These are phyloP conservation scores for Sequoia sempervirens DNA, from an alignment of 75 land plant genomes.

Conservation along the genomic window DNA sequence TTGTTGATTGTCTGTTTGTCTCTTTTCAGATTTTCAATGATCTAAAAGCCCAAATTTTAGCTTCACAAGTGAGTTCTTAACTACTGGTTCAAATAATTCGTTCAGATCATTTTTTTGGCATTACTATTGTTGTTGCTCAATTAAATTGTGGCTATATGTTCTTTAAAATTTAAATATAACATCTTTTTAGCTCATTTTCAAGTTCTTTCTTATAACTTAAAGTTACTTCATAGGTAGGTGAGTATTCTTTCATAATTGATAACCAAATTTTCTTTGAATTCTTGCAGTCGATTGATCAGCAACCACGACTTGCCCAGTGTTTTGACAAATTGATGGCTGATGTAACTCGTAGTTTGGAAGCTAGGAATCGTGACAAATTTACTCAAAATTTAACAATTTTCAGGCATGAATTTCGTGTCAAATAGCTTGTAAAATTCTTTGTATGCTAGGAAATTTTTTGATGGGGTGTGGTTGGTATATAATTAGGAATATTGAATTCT, in stretches of 20 bases:
- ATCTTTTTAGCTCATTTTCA: neutral
- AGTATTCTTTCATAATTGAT: neutral
- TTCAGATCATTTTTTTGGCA: neutral
- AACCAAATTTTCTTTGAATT: neutral
- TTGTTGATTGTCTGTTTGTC: neutral
- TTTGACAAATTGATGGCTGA: slow-evolving; percentile 96
- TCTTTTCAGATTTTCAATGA: slow-evolving; percentile 62
- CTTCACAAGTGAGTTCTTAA: slow-evolving; percentile 50
- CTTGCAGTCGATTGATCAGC: slow-evolving; percentile 83
- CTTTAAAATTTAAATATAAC: neutral
- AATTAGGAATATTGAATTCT: slow-evolving; percentile 5
- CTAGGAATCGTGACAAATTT: slow-evolving; percentile 92
- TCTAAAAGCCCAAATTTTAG: slow-evolving; percentile 74
- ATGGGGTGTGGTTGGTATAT: neutral
- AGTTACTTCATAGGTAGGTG: neutral
- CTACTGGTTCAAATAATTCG: neutral
- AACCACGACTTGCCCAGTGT: slow-evolving; percentile 63
- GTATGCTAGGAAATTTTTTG: slow-evolving; percentile 11
- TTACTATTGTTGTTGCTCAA: neutral
- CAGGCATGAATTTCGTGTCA: slow-evolving; percentile 85
- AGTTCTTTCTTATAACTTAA: neutral
- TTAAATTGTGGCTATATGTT: neutral
- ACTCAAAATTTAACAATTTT: slow-evolving; percentile 86
- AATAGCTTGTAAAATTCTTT: slow-evolving; percentile 34
- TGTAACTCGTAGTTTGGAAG: slow-evolving; percentile 73